Percentiles rank a stretch among this genome's conserved stretches.
These are phyloP conservation scores for Exutisphaerella laricina DNA, from an alignment of 2,329 filamentous ascomycete species.

Conservation along the genomic window DNA sequence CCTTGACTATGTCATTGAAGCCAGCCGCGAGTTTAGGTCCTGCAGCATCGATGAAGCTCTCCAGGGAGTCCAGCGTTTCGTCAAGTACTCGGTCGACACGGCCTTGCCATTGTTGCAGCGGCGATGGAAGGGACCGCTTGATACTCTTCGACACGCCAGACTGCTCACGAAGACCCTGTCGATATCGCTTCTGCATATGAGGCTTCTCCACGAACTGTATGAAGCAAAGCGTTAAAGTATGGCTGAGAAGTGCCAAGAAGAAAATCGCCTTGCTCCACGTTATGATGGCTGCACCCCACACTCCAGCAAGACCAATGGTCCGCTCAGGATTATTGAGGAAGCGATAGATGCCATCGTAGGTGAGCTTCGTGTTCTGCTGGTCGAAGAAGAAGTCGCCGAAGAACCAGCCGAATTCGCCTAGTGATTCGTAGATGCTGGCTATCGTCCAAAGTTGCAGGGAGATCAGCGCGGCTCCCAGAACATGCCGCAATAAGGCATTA, in stretches of 20 bases:
- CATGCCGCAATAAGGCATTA: slow-evolving; percentile 79
- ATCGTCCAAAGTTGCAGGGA: slow-evolving; percentile 89
- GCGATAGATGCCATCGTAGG: slow-evolving; percentile 94
- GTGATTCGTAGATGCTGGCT: slow-evolving; percentile 85
- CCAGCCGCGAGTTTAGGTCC: slow-evolving; percentile 80
- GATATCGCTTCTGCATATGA: slow-evolving; percentile 98
- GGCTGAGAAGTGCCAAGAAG: slow-evolving; percentile 76
- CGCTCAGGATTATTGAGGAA: slow-evolving; percentile 97
- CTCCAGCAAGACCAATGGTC: slow-evolving; percentile 84
- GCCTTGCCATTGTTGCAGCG: slow-evolving; percentile 75
- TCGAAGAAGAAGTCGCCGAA: slow-evolving; percentile 99
- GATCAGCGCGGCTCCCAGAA: slow-evolving; percentile 73
- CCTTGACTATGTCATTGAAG: slow-evolving; percentile 78
- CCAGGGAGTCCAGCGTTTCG: slow-evolving; percentile 80
- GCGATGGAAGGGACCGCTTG: slow-evolving; percentile 75
- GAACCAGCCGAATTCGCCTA: slow-evolving; percentile 98
- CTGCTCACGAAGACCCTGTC: slow-evolving; percentile 72
- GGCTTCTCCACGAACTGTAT: slow-evolving; percentile 91
- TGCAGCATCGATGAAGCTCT: slow-evolving; percentile 81
- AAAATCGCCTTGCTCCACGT: slow-evolving; percentile 86
- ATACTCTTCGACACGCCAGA: slow-evolving; percentile 90
- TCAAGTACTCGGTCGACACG: slow-evolving; percentile 83
- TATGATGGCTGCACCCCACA: slow-evolving; percentile 92
- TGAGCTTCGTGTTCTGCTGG: slow-evolving; percentile 79
- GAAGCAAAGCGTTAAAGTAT: slow-evolving; percentile 78